Evolutionary conservation across 1,284 basidiomycete genomes (phyloP).

Genomic region (Ustilago nuda): DNA sequence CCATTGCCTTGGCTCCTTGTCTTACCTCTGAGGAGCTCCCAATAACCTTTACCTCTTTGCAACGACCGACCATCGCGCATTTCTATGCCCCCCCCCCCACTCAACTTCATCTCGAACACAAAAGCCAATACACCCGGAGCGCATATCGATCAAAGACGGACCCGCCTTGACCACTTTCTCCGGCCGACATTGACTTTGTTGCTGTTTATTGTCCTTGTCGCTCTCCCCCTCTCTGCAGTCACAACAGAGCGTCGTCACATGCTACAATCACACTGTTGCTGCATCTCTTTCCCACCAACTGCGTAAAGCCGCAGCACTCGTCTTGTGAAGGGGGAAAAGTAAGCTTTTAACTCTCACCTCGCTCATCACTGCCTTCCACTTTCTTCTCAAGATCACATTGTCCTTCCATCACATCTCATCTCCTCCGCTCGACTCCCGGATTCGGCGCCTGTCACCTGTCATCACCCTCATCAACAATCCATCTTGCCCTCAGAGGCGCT

Average conservation of each 20-base stretch:
- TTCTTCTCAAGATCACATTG: slow-evolving; percentile 34
- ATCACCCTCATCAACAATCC: slow-evolving; percentile 15
- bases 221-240: slow-evolving; percentile 14
- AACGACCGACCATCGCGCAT: slow-evolving; percentile 12
- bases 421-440: neutral
- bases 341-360: slow-evolving; percentile 26
- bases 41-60: neutral
- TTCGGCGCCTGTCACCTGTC: slow-evolving; percentile 14
- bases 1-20: slow-evolving; percentile 6
- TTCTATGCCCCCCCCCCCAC: neutral
- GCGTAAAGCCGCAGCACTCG: slow-evolving; percentile 16
- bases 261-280: slow-evolving; percentile 34
- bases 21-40: neutral
- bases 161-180: neutral
- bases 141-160: slow-evolving; percentile 3
- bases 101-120: slow-evolving; percentile 17
- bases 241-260: slow-evolving; percentile 9
- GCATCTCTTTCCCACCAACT: slow-evolving; percentile 20
- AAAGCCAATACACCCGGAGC: slow-evolving; percentile 1
- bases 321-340: slow-evolving; percentile 1
- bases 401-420: slow-evolving; percentile 19
- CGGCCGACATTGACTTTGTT: neutral
- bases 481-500: neutral
- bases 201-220: neutral
- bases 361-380: slow-evolving; percentile 14